Percentiles rank a stretch among this genome's conserved stretches.
phyloP scores from a whole-genome alignment of 2,329 filamentous ascomycete species.

The Corinectria fuckeliana region DNA sequence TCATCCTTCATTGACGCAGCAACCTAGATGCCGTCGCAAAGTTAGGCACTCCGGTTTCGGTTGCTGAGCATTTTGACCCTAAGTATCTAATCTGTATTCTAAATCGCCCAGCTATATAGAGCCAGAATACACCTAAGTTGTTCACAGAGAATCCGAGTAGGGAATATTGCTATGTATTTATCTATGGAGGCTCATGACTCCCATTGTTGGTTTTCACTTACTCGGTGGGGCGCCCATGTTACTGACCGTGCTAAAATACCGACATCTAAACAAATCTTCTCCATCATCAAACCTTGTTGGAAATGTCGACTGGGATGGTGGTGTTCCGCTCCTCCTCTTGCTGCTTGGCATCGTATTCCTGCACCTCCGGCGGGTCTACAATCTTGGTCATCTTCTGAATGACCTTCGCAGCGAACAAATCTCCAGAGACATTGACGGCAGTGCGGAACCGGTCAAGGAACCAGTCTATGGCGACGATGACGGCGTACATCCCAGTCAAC shows the following conservation, averaged over 20 bases:
- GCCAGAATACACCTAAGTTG: no score
- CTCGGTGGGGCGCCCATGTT: no score
- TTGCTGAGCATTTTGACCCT: no score
- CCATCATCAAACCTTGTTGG: slow-evolving; percentile 31
- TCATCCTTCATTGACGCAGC: no score
- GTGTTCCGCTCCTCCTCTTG: slow-evolving; percentile 14
- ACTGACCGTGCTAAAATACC: slow-evolving; percentile 10
- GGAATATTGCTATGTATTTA: no score
- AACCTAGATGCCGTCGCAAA: no score
- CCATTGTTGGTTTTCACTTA: no score
- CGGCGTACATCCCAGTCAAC: slow-evolving; percentile 57
- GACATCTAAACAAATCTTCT: background rate
- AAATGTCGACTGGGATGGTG: slow-evolving; percentile 6
- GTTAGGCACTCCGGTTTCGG: no score
- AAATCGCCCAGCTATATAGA: no score
- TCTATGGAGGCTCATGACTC: no score
- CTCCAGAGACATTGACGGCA: slow-evolving; percentile 57
- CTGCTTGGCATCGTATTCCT: slow-evolving; percentile 28
- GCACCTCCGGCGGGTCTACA: slow-evolving; percentile 25
- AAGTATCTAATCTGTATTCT: no score
- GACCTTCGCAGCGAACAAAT: slow-evolving; percentile 47
- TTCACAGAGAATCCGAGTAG: no score
- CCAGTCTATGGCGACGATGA: slow-evolving; percentile 62
- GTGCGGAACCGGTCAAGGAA: slow-evolving; percentile 63
- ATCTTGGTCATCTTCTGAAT: slow-evolving; percentile 37